Percentiles rank a stretch among this genome's conserved stretches.
Evolutionary conservation across 2,329 filamentous ascomycete species (phyloP).

Genomic region (Lasiodiplodia sp.): DNA sequence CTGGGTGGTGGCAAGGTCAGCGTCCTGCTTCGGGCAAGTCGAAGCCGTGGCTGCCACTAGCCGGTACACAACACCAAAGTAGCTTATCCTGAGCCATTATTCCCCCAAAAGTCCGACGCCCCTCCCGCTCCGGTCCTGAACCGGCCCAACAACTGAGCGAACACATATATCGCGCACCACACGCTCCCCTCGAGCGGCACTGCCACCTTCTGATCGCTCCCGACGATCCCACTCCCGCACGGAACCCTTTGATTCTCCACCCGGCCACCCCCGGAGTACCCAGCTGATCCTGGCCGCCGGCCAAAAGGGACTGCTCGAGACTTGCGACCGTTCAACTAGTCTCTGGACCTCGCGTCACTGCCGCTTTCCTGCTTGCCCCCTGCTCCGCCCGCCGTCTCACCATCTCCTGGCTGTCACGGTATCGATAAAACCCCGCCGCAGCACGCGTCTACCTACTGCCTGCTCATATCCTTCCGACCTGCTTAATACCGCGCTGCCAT

Average conservation of each 20-base stretch:
- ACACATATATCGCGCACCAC: constrained; percentile 23
- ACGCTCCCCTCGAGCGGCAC: constrained; percentile 10
- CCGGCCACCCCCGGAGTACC: constrained; percentile 11
- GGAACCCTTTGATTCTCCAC: neutral
- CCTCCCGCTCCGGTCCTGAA: constrained; percentile 15
- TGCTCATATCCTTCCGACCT: neutral
- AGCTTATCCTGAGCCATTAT: constrained; percentile 11
- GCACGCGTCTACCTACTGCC: neutral
- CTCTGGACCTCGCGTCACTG: constrained; percentile 8
- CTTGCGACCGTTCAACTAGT: constrained; percentile 7
- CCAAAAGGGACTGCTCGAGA: constrained; percentile 6
- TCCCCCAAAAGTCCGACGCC: neutral
- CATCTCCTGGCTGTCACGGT: constrained; percentile 16
- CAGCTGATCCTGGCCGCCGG: constrained; percentile 18
- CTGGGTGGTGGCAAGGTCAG: constrained; percentile 15
- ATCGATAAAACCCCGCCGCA: constrained; percentile 15
- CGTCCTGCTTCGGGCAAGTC: constrained; percentile 5
- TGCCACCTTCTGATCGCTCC: constrained; percentile 23
- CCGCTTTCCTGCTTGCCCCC: neutral
- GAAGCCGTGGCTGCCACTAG: neutral
- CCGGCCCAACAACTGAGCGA: constrained; percentile 17
- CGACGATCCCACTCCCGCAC: constrained; percentile 10
- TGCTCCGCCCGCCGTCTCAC: constrained; percentile 23
- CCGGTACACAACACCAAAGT: constrained; percentile 23
- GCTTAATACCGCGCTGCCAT: neutral